Evolutionary conservation across 2,329 filamentous ascomycete species (phyloP), one percentile per base, ranked within the genome.

Genomic region (Colletotrichum paranaense): DNA sequence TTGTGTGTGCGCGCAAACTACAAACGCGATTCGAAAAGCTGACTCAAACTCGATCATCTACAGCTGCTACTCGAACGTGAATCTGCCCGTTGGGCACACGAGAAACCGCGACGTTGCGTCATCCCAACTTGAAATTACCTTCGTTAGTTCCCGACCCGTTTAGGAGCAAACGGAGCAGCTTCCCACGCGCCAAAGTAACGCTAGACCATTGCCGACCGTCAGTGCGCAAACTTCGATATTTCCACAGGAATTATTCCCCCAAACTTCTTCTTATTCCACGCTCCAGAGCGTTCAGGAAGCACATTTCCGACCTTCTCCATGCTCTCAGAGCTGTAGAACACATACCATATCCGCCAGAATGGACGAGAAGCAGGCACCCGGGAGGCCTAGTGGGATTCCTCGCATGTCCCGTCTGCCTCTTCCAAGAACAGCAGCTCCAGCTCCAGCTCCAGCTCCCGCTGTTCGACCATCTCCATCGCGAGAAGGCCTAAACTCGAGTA

Each of bases 361-460:
- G 74, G 73, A 76, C 55, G 74, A 70, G 22, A 76, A 75, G 46
- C 73, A 64, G 32, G 65, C 73, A 19, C 58, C 65, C 22, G 58
- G 62, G 49, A 67, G 60, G 62, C 42, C 73, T 16, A 82, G 80
- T 74, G 79, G 78, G 68, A 82, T 82, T 52, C 81, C 82, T 24
- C 82, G 84, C 35, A 67, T 81, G 28, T 85, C 84, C 35, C 82
- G 83, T 71, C 79, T 85, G 14, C 83, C 83, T 24, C 67, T 82
- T 12, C 79, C 83, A 35, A 77, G 80, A 19, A 77, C 81, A 14
- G 75, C 77, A 4, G 72, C 77, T 19, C 80, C 57, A 5, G 26
- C 30, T 1, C 57, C 68, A 2, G 38, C 57, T 28, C 55, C 80
- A 1, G 63, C 79, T 4, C 79, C 81, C 11, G 68, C 76, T 16